Evolutionary conservation across 2,329 filamentous ascomycete species (phyloP).

Genomic region (Claviceps digitariae): DNA sequence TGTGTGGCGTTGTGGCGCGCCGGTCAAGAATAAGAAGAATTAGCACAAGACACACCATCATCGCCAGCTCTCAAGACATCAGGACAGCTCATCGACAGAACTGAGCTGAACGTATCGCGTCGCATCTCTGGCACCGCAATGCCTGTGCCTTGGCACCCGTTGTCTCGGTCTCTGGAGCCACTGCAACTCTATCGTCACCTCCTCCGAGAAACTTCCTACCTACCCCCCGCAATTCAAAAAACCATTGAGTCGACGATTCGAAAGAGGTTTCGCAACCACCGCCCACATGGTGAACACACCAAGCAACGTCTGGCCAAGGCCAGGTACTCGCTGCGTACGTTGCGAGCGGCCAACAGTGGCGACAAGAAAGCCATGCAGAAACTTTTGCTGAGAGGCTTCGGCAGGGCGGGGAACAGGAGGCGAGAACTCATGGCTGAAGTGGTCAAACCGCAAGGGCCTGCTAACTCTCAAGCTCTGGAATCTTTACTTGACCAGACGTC

Average conservation of each 20-base stretch:
- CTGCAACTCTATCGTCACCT: slow-evolving; percentile 41
- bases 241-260: slow-evolving; percentile 30
- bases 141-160: slow-evolving; percentile 15
- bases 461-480: slow-evolving; percentile 28
- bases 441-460: slow-evolving; percentile 21
- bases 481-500: slow-evolving; percentile 10
- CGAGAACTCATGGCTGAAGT: slow-evolving; percentile 32
- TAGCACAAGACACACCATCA: too few relatives aligned
- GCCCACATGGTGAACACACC: slow-evolving; percentile 14
- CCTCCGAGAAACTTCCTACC: slow-evolving; percentile 47
- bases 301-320: slow-evolving; percentile 26
- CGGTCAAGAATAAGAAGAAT: too few relatives aligned
- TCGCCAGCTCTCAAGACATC: too few relatives aligned
- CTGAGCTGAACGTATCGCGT: too few relatives aligned
- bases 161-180: slow-evolving; percentile 14
- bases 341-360: slow-evolving; percentile 41
- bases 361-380: slow-evolving; percentile 30
- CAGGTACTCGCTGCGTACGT: slow-evolving; percentile 27
- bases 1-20: too few relatives aligned
- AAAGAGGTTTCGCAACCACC: slow-evolving; percentile 31
- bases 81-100: too few relatives aligned
- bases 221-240: slow-evolving; percentile 36
- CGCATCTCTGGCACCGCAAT: too few relatives aligned
- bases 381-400: slow-evolving; percentile 37
- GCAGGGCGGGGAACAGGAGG: slow-evolving; percentile 36